Evolutionary conservation across 257 asterid species (phyloP).

Genomic region (Dorcoceras hygrometricum): DNA sequence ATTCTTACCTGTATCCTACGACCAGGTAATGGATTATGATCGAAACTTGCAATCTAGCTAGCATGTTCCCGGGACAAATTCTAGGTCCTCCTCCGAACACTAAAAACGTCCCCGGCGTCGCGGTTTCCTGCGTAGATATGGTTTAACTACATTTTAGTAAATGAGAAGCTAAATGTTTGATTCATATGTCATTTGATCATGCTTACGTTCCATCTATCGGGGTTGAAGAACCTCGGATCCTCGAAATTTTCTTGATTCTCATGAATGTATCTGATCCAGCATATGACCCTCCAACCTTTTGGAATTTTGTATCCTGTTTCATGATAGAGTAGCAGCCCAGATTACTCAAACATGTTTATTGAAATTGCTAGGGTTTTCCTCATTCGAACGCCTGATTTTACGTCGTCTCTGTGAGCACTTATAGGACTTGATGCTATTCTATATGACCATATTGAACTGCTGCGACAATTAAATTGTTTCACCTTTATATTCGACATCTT

Average conservation of each 20-base stretch:
- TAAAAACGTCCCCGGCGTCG: slow-evolving; percentile 48
- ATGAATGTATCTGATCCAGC: slow-evolving; percentile 61
- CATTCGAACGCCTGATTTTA: background rate
- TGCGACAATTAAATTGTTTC: background rate
- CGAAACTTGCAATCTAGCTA: slow-evolving; percentile 50
- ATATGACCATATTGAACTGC: no score
- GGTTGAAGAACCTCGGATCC: slow-evolving; percentile 56
- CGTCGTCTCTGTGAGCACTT: background rate
- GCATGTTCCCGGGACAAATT: slow-evolving; percentile 63
- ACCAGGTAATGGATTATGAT: slow-evolving; percentile 51
- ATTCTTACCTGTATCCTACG: slow-evolving; percentile 48
- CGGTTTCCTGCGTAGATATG: slow-evolving; percentile 30
- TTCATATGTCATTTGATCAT: background rate
- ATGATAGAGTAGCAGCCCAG: no score
- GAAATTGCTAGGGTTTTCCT: background rate
- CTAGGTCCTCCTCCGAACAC: slow-evolving; percentile 65
- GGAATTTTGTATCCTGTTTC: slow-evolving; percentile 53
- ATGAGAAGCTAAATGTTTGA: background rate
- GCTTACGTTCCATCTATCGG: slow-evolving; percentile 65
- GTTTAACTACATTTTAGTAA: background rate
- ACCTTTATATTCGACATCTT: slow-evolving; percentile 58
- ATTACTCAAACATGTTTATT: background rate
- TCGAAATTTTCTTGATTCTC: slow-evolving; percentile 49
- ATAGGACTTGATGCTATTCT: background rate
- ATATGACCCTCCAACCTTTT: slow-evolving; percentile 53